Conservation (phyloP, 192 early-diverging fungal genomes). For the Rhizoclosmatium sp. region DNA sequence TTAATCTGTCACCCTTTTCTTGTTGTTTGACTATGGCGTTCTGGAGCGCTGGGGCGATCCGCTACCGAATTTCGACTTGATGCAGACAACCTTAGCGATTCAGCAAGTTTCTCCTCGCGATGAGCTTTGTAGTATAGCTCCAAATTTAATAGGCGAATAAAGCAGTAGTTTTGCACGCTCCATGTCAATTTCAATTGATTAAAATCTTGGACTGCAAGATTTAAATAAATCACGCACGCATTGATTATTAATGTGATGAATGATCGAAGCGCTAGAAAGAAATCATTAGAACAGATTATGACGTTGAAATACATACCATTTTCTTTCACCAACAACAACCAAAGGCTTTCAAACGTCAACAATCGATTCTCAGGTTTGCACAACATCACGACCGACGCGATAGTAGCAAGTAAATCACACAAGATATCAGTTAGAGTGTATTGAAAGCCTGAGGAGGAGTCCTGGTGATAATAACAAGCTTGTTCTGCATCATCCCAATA, state of each 20-base stretch:
- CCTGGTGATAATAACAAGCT: background rate
- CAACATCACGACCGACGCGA: background rate
- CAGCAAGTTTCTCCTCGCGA: background rate
- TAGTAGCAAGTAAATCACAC: slow-evolving; percentile 3
- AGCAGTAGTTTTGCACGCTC: background rate
- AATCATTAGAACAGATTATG: background rate
- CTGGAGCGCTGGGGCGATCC: too few relatives aligned
- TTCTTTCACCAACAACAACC: background rate
- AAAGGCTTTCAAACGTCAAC: background rate
- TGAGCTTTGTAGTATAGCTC: background rate
- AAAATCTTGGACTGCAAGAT: background rate
- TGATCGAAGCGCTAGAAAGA: slow-evolving; percentile 1
- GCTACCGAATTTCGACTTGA: too few relatives aligned
- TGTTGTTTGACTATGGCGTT: too few relatives aligned
- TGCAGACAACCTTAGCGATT: background rate
- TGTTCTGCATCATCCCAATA: background rate
- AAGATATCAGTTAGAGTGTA: slow-evolving; percentile 9
- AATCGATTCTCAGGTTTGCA: background rate
- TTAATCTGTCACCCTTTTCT: too few relatives aligned
- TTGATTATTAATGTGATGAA: background rate
- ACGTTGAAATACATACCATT: background rate
- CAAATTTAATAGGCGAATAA: slow-evolving; percentile 5
- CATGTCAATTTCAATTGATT: background rate
- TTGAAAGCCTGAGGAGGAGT: background rate
- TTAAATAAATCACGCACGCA: background rate